Percentiles rank a stretch among this genome's conserved stretches.
Conservation (phyloP, 208 protist species). For the Wallacemonas sp. region DNA sequence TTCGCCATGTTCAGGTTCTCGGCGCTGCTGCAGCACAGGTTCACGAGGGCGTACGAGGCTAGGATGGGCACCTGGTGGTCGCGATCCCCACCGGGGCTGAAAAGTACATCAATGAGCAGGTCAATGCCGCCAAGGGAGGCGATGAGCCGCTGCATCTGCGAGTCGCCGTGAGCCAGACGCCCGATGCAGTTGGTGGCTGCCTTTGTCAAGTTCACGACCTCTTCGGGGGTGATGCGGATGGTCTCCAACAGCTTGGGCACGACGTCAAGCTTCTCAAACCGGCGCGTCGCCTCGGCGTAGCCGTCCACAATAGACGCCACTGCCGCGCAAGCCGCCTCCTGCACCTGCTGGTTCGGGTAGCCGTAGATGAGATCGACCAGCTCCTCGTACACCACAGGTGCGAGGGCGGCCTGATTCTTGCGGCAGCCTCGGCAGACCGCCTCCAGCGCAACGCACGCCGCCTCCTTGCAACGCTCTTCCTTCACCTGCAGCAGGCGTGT, state of each 20-base stretch:
- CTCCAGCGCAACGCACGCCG: slow-evolving; percentile 84
- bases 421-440: slow-evolving; percentile 73
- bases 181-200: slow-evolving; percentile 87
- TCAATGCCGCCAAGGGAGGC: slow-evolving; percentile 77
- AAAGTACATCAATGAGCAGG: slow-evolving; percentile 85
- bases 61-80: slow-evolving; percentile 91
- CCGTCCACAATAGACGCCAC: slow-evolving; percentile 83
- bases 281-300: slow-evolving; percentile 52
- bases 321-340: slow-evolving; percentile 84
- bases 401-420: slow-evolving; percentile 66
- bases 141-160: slow-evolving; percentile 72
- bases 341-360: slow-evolving; percentile 91
- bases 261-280: slow-evolving; percentile 70
- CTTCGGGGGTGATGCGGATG: slow-evolving; percentile 78
- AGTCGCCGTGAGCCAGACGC: slow-evolving; percentile 81
- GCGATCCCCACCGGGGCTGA: slow-evolving; percentile 75
- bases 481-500: slow-evolving; percentile 71
- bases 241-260: slow-evolving; percentile 86
- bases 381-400: slow-evolving; percentile 54
- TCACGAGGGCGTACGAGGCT: slow-evolving; percentile 88
- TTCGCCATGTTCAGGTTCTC: slow-evolving; percentile 72
- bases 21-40: slow-evolving; percentile 84
- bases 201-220: slow-evolving; percentile 88
- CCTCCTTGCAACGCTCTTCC: slow-evolving; percentile 91
- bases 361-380: slow-evolving; percentile 84